phyloP scores from a whole-genome alignment of 2,329 filamentous ascomycete species.

The Metarhizium humberi region DNA sequence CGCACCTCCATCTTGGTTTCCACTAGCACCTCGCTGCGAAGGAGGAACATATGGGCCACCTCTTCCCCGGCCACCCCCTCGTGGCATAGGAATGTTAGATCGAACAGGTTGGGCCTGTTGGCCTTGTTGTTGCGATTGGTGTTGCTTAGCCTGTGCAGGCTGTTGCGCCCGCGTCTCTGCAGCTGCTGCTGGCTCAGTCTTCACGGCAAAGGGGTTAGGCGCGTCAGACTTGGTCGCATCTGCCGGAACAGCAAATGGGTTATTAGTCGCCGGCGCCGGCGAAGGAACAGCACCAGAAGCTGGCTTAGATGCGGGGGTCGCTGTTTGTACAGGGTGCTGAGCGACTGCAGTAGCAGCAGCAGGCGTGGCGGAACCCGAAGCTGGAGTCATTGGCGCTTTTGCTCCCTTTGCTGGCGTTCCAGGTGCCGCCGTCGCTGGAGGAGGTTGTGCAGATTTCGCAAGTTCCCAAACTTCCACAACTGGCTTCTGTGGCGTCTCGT shows the following conservation, averaged over 20 bases:
- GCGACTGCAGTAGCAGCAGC: background rate
- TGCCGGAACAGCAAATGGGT: conserved; percentile 1
- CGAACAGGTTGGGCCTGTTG: conserved; percentile 13
- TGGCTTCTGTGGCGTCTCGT: conserved; percentile 75
- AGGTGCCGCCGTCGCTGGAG: conserved; percentile 7
- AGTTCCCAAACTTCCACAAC: conserved; percentile 82
- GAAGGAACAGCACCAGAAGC: conserved; percentile 4
- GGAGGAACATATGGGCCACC: conserved; percentile 28
- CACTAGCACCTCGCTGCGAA: conserved; percentile 25
- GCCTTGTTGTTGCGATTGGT: background rate
- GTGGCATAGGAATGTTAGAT: conserved; percentile 32
- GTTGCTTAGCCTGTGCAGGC: conserved; percentile 8
- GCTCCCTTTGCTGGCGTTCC: conserved; percentile 8
- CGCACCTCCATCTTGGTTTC: conserved; percentile 24
- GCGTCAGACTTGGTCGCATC: background rate
- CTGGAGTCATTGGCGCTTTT: conserved; percentile 15
- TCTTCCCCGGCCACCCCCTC: conserved; percentile 30
- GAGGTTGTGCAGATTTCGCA: conserved; percentile 46
- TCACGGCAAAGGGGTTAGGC: conserved; percentile 4
- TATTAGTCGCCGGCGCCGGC: background rate
- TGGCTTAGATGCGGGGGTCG: conserved; percentile 9
- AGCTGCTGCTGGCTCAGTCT: conserved; percentile 1
- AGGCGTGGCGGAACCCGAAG: conserved; percentile 3
- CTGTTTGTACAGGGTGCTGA: conserved; percentile 1
- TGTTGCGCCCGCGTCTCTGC: background rate